Conservation (phyloP, 345 rosid species). For the Lenwebbia sp. region DNA sequence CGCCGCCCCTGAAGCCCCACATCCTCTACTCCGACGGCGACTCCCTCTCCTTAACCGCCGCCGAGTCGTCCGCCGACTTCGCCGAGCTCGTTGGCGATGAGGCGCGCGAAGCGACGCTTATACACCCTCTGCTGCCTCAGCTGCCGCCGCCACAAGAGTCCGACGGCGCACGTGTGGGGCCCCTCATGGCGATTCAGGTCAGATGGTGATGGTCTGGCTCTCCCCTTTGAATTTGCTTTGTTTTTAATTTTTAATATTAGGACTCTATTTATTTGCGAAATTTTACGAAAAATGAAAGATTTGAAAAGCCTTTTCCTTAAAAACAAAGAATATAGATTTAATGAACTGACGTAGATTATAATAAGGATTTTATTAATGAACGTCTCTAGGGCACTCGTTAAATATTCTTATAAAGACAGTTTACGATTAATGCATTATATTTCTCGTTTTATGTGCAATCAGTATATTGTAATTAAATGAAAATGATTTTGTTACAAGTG, state of each 20-base stretch:
- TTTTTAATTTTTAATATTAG: not conserved
- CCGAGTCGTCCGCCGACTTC: conserved; percentile 16
- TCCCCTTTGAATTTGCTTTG: not conserved
- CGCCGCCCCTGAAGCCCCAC: conserved; percentile 10
- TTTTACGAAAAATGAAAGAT: no score
- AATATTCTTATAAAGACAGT: no score
- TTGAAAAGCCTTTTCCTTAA: no score
- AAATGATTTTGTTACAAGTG: no score
- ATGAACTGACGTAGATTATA: no score
- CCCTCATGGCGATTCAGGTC: conserved; percentile 18
- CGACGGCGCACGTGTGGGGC: not conserved
- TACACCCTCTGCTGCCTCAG: conserved; percentile 16
- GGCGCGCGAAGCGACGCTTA: not conserved
- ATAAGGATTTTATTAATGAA: no score
- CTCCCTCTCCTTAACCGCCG: conserved; percentile 11
- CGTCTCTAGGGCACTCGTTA: no score
- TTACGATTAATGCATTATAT: no score
- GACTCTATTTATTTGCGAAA: no score
- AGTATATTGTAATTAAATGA: no score
- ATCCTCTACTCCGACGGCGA: conserved; percentile 1
- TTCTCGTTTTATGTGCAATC: no score
- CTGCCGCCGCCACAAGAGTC: not conserved
- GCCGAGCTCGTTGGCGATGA: not conserved
- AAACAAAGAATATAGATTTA: no score
- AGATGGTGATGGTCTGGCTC: not conserved